Evolutionary conservation across 805 yeast species (phyloP).

Genomic region (Cyberlindnera mississippiensis): DNA sequence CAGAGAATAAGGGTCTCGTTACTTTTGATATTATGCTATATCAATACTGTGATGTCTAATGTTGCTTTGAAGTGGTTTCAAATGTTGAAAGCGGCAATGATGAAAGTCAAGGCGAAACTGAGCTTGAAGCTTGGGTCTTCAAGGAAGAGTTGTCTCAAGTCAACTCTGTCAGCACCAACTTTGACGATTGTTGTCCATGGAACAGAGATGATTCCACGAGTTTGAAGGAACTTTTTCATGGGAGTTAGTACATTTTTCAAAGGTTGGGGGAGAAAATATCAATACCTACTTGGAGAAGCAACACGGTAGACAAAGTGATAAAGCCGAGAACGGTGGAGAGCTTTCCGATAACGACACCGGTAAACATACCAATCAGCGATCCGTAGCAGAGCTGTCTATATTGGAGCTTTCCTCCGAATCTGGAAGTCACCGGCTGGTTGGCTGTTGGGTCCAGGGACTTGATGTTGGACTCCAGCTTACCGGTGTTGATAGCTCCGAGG

Average conservation of each 20-base stretch:
- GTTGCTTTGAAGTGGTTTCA: conserved; percentile 3
- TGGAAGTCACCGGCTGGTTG: conserved; percentile 14
- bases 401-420: conserved; percentile 43
- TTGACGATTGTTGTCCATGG: conserved; percentile 35
- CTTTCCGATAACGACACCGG: conserved; percentile 58
- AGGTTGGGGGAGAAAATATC: background rate
- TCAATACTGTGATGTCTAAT: background rate
- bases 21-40: background rate
- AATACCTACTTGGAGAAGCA: conserved; percentile 27
- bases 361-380: conserved; percentile 51
- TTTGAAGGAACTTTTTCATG: conserved; percentile 47
- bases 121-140: conserved; percentile 59
- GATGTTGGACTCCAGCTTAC: conserved; percentile 7
- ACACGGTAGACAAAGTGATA: conserved; percentile 42
- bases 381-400: conserved; percentile 61
- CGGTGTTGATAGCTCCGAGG: conserved; percentile 21
- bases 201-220: conserved; percentile 48
- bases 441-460: conserved; percentile 13
- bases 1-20: no score
- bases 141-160: conserved; percentile 47
- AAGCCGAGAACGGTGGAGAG: conserved; percentile 51
- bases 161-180: conserved; percentile 38
- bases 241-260: background rate
- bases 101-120: conserved; percentile 50
- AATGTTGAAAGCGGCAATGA: conserved; percentile 56